Evolutionary conservation across 1,284 basidiomycete species (phyloP).

Genomic region (Cryptococcus sp.): DNA sequence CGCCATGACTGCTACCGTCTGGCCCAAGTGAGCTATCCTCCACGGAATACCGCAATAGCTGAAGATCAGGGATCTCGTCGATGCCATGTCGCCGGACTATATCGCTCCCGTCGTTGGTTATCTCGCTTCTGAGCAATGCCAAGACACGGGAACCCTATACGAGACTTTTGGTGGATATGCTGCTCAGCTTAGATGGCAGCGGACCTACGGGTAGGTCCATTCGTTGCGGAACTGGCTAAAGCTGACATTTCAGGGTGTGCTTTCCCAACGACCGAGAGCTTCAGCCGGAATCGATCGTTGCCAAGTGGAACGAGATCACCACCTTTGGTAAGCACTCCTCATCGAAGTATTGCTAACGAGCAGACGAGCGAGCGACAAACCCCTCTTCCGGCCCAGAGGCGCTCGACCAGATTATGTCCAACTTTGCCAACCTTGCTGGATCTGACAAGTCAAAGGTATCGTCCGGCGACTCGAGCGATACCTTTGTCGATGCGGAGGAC

Average conservation of each 20-base stretch:
- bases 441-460: constrained; percentile 7
- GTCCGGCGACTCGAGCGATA: constrained; percentile 33
- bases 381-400: constrained; percentile 67
- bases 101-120: constrained; percentile 89
- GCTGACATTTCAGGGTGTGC: constrained; percentile 15
- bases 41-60: not conserved
- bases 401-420: constrained; percentile 69
- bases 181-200: constrained; percentile 88
- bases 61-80: constrained; percentile 71
- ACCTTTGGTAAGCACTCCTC: constrained; percentile 59
- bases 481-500: constrained; percentile 76
- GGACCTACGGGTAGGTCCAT: constrained; percentile 63
- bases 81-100: constrained; percentile 92
- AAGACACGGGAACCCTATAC: constrained; percentile 72
- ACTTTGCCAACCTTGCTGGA: constrained; percentile 63
- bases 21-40: constrained; percentile 49
- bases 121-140: constrained; percentile 72
- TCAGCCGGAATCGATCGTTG: constrained; percentile 69
- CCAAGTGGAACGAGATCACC: constrained; percentile 75
- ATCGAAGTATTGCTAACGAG: constrained; percentile 40
- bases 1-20: constrained; percentile 82
- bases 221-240: not conserved
- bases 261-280: constrained; percentile 72
- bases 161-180: constrained; percentile 92
- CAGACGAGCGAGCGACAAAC: constrained; percentile 71